Evolutionary conservation across 176 grass and related monocot species (phyloP).

Genomic region (Paspalum notatum): DNA sequence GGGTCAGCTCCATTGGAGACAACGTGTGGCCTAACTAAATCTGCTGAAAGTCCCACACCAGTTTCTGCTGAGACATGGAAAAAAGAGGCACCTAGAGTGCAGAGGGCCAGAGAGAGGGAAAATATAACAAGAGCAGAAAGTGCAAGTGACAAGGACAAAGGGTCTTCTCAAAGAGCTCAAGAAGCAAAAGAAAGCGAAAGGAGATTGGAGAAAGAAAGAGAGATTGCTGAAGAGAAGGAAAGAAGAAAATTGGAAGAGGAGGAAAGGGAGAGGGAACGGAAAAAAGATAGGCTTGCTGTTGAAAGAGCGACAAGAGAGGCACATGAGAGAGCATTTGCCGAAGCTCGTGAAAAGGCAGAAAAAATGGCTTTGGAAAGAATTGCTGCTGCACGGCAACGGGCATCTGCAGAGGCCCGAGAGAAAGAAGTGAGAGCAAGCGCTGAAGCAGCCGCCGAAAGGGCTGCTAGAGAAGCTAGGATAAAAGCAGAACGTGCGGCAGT

Average conservation of each 20-base stretch:
- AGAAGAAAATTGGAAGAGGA: constrained; percentile 55
- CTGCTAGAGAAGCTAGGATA: constrained; percentile 66
- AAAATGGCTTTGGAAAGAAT: constrained; percentile 75
- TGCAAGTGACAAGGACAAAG: constrained; percentile 48
- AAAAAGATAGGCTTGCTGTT: constrained; percentile 83
- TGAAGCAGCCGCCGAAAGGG: constrained; percentile 48
- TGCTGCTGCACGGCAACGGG: constrained; percentile 71
- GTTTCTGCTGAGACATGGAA: constrained; percentile 25
- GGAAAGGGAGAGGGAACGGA: constrained; percentile 82
- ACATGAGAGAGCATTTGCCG: constrained; percentile 65
- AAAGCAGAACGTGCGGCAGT: constrained; percentile 89
- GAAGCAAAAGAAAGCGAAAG: constrained; percentile 64
- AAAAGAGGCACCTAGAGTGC: constrained; percentile 41
- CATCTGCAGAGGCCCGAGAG: constrained; percentile 61
- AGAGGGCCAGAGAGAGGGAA: constrained; percentile 52
- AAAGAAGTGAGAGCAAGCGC: constrained; percentile 71
- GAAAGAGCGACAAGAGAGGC: constrained; percentile 88
- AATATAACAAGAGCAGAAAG: constrained; percentile 40
- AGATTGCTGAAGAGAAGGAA: constrained; percentile 53
- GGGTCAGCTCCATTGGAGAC: constrained; percentile 32
- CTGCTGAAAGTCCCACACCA: constrained; percentile 37
- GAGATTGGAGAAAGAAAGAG: constrained; percentile 57
- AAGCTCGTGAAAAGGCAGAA: constrained; percentile 75
- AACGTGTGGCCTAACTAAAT: constrained; percentile 24
- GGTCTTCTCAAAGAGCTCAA: constrained; percentile 43